phyloP scores from a whole-genome alignment of 2,329 filamentous ascomycete species.

The Sclerotinia sclerotiorum region DNA sequence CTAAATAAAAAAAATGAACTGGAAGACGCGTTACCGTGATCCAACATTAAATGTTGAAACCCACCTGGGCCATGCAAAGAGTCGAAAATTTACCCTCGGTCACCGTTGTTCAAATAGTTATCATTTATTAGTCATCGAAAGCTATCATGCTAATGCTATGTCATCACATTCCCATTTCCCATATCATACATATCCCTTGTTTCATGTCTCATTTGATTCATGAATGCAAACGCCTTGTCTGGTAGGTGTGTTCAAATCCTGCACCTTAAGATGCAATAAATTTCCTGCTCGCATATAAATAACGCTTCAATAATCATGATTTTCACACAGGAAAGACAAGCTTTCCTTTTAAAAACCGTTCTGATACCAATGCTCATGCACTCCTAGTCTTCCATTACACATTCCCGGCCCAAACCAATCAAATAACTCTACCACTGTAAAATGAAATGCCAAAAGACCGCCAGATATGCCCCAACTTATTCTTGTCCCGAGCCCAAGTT shows the following conservation, averaged over 20 bases:
- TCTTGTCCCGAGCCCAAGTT: slow-evolving; percentile 50
- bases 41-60: background rate
- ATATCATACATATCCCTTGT: background rate
- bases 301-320: background rate
- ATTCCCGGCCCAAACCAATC: slow-evolving; percentile 39
- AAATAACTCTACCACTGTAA: slow-evolving; percentile 45
- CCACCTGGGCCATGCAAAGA: background rate
- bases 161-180: background rate
- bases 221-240: slow-evolving; percentile 7
- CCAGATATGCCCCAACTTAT: slow-evolving; percentile 43
- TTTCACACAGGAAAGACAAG: too few relatives aligned
- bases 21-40: background rate
- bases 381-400: slow-evolving; percentile 21
- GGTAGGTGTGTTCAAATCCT: background rate
- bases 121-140: background rate
- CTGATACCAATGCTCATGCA: slow-evolving; percentile 19
- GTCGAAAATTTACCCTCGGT: background rate
- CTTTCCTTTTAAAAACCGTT: background rate
- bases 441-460: slow-evolving; percentile 49
- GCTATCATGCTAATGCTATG: background rate
- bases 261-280: background rate
- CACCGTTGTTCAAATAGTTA: background rate
- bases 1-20: background rate
- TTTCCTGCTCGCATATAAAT: background rate
- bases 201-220: background rate